These are phyloP conservation scores for Tetrahymena elliotti DNA, from an alignment of 73 alveolate species.

Conservation along the genomic window DNA sequence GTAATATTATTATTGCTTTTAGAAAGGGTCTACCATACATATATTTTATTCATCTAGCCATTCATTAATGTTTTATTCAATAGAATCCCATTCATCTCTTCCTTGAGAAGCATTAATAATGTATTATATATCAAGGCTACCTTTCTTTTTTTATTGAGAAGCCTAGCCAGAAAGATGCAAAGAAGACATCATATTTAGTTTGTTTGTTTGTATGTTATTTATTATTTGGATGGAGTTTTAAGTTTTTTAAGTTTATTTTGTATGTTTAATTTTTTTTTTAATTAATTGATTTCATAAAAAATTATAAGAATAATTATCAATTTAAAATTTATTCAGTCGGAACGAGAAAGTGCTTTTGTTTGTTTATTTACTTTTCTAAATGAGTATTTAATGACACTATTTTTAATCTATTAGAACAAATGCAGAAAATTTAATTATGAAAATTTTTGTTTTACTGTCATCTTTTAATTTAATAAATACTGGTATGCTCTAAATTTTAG, in stretches of 20 bases:
- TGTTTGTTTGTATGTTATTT: background rate
- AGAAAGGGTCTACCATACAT: background rate
- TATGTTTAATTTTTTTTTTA: too few relatives aligned
- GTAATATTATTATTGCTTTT: background rate
- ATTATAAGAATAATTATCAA: too few relatives aligned
- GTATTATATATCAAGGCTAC: background rate
- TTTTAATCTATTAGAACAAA: background rate
- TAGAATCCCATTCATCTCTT: background rate
- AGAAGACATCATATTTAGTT: background rate
- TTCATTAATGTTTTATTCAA: background rate
- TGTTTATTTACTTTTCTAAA: background rate
- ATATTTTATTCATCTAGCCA: background rate
- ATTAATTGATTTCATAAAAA: too few relatives aligned
- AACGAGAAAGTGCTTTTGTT: background rate
- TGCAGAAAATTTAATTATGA: background rate
- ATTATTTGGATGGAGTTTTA: background rate
- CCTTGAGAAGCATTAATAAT: background rate
- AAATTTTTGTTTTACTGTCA: background rate
- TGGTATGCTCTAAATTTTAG: background rate
- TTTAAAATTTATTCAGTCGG: too few relatives aligned
- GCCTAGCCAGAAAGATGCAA: background rate
- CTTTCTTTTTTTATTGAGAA: background rate
- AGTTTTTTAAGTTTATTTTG: too few relatives aligned
- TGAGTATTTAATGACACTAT: background rate
- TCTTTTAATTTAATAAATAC: too few relatives aligned